Evolutionary conservation across 108 stramenopile genomes (phyloP), one percentile per base, ranked within the genome.

Genomic region (Licmophora abbreviata): DNA sequence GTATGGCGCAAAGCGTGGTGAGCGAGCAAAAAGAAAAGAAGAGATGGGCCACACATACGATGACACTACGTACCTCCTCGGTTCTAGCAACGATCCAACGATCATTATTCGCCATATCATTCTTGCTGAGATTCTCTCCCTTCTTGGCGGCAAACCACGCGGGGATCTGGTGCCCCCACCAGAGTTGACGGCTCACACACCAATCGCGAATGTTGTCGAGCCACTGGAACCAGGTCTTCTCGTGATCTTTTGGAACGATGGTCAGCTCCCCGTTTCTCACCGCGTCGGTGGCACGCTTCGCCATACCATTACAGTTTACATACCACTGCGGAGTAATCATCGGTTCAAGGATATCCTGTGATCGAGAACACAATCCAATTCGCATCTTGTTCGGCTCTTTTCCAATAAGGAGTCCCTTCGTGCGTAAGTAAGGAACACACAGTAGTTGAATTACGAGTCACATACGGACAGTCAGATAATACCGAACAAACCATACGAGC

Each of bases 121-220:
- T 86, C 66, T 92, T 81, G 54, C 47, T 32, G 33, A 89, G 29
- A 20, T 34, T 57, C 33, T 60, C 66, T 15, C 81, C 83, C 64
- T 79, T 83, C 40, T 76, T 81, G 15, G 76, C 80, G 14, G 83
- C 95, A 71, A 96, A 97, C 89, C 93, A 98, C n/a, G 99, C 99
- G 3, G 97, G 99, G 62, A 99, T 99, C 49, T 96, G 93, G 61
- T 99, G 99, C 22, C 99, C 99, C 98, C 98, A 99, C 98, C 98
- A 99, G 24, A 99, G 78, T 77, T 99, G 98, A 35, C 99, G 76
- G 47, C 88, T 92, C 49, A 99, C 68, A 59, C 95, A 99, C 97
- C 98, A 99, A 75, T 97, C 95, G 4, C 87, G 79, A 64, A 95
- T 96, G 76, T 99, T 97, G 43, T 98, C 97, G 38, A 99, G 79